phyloP scores from a whole-genome alignment of 257 asterid genomes.

The Phtheirospermum japonicum region DNA sequence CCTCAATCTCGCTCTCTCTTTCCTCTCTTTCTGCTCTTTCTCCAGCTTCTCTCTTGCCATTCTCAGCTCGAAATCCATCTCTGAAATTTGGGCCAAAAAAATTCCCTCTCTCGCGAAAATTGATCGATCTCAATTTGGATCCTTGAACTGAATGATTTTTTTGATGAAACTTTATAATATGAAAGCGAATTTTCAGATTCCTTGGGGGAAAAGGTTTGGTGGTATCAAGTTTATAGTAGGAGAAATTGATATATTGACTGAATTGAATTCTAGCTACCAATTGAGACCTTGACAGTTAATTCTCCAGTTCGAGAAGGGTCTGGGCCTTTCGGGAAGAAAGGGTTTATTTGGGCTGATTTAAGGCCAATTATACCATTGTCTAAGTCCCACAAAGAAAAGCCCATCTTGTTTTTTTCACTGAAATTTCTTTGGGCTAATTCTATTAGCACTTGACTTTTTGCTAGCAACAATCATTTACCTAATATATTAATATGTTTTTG shows the following conservation, averaged over 20 bases:
- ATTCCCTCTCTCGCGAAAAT: not conserved
- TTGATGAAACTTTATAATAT: not conserved
- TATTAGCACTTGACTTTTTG: too few species aligned
- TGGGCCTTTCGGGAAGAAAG: conserved; percentile 35
- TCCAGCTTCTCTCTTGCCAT: conserved; percentile 90
- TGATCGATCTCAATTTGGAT: conserved; percentile 20
- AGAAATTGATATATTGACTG: not conserved
- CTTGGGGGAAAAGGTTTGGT: conserved; percentile 38
- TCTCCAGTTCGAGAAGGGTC: conserved; percentile 34
- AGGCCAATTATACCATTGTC: too few species aligned
- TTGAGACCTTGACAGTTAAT: not conserved
- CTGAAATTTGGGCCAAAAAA: conserved; percentile 9
- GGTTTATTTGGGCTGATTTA: not conserved
- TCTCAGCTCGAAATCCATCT: conserved; percentile 87
- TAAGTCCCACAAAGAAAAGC: too few species aligned
- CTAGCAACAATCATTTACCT: too few species aligned
- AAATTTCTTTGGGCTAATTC: too few species aligned
- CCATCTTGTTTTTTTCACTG: too few species aligned
- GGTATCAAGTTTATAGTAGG: not conserved
- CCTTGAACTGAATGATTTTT: not conserved
- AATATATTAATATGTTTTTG: too few species aligned
- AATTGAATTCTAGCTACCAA: not conserved
- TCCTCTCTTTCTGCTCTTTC: conserved; percentile 81
- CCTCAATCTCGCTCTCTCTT: conserved; percentile 65
- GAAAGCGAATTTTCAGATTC: conserved; percentile 12